phyloP scores from a whole-genome alignment of 176 grass and related monocot species.

The Olyra latifolia region DNA sequence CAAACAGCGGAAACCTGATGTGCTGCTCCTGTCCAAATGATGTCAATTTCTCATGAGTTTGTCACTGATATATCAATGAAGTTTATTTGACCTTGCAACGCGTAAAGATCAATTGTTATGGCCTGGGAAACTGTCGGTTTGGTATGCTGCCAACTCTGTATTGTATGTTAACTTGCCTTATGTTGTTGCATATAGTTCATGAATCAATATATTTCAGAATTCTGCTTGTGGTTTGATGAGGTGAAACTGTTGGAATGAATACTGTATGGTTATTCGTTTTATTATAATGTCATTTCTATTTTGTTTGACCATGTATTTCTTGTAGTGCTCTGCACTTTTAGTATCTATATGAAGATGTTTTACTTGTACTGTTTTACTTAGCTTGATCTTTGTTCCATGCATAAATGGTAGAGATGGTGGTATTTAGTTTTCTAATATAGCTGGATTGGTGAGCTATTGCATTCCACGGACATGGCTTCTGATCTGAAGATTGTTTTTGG shows the following conservation, averaged over 20 bases:
- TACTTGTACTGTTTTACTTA: neutral
- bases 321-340: neutral
- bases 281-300: conserved; percentile 10
- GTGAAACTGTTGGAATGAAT: neutral
- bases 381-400: neutral
- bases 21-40: conserved; percentile 74
- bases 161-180: conserved; percentile 41
- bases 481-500: neutral
- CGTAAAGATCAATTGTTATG: neutral
- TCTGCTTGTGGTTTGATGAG: conserved; percentile 2
- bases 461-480: conserved; percentile 3
- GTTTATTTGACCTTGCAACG: conserved; percentile 7
- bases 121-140: conserved; percentile 13
- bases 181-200: conserved; percentile 49
- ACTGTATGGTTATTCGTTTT: neutral
- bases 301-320: conserved; percentile 7
- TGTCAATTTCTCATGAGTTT: conserved; percentile 12
- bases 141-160: conserved; percentile 29
- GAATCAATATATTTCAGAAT: conserved; percentile 29
- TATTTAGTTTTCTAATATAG: neutral
- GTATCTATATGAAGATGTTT: conserved; percentile 6
- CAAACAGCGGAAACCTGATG: conserved; percentile 74
- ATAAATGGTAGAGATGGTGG: neutral
- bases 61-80: conserved; percentile 6
- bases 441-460: neutral